Conservation (phyloP, 805 yeast species). For the Lipomyces japonicus region DNA sequence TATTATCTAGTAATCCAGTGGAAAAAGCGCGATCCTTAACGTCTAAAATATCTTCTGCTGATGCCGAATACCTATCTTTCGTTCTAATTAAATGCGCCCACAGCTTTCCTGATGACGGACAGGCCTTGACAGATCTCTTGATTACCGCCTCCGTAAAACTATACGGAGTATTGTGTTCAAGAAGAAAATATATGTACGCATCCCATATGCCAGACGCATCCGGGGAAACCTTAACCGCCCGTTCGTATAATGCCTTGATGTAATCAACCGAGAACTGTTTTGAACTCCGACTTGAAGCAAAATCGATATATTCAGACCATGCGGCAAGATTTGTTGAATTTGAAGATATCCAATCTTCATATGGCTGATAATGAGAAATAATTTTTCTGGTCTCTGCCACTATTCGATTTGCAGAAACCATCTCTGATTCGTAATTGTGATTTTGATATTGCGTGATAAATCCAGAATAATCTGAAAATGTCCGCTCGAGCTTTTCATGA, state of each 20-base stretch:
- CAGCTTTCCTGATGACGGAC: constrained; percentile 31
- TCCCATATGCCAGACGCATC: constrained; percentile 32
- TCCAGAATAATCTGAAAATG: constrained; percentile 33
- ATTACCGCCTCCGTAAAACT: constrained; percentile 11
- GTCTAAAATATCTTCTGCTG: constrained; percentile 6
- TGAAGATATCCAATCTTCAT: constrained; percentile 25
- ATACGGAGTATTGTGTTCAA: constrained; percentile 16
- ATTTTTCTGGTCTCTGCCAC: constrained; percentile 19
- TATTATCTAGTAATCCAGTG: constrained; percentile 6
- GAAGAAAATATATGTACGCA: constrained; percentile 31
- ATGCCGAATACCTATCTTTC: constrained; percentile 9
- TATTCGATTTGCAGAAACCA: constrained; percentile 31
- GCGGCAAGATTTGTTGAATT: constrained; percentile 7
- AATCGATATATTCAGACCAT: constrained; percentile 33
- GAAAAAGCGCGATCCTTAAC: constrained; percentile 16
- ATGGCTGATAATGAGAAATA: constrained; percentile 13
- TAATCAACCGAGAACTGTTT: constrained; percentile 22
- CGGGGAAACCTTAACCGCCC: constrained; percentile 26
- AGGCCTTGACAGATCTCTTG: constrained; percentile 29
- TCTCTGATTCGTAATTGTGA: constrained; percentile 31
- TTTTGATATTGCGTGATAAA: constrained; percentile 31
- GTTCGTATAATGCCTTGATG: constrained; percentile 32
- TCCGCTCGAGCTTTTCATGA: constrained; percentile 30
- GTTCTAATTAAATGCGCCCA: constrained; percentile 31
- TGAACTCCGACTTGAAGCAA: constrained; percentile 25